phyloP scores from a whole-genome alignment of 306 rosid genomes.

The Malus asiatica region DNA sequence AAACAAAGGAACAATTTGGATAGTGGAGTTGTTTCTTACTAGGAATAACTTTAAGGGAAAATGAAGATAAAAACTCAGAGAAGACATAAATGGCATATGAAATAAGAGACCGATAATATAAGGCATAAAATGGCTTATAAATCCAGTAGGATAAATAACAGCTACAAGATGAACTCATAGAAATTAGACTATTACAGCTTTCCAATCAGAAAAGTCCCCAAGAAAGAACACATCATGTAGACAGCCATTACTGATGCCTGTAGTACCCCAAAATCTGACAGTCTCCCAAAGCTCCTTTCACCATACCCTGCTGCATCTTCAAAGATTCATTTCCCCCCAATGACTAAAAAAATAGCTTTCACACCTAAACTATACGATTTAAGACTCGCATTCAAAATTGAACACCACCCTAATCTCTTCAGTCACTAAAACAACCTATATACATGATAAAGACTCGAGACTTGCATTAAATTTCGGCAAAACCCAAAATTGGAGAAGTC shows the following conservation, averaged over 20 bases:
- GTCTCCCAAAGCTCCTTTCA: background rate
- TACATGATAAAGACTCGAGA: background rate
- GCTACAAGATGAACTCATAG: background rate
- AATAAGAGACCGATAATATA: background rate
- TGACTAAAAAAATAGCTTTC: too few relatives aligned
- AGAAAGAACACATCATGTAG: too few relatives aligned
- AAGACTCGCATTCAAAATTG: background rate
- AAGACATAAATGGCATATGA: background rate
- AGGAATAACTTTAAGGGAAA: background rate
- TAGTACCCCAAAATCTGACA: too few relatives aligned
- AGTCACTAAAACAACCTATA: background rate
- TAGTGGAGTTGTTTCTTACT: background rate
- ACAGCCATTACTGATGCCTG: too few relatives aligned
- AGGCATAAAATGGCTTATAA: background rate
- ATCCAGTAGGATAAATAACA: background rate
- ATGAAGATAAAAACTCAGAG: too few relatives aligned
- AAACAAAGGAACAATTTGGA: too few relatives aligned
- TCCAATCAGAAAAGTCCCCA: too few relatives aligned
- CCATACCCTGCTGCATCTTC: background rate
- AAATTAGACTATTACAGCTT: background rate
- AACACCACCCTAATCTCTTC: background rate
- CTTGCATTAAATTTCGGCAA: background rate
- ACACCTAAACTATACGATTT: background rate
- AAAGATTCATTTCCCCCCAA: background rate
- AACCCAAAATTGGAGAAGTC: background rate